Evolutionary conservation across 1,284 basidiomycete species (phyloP), one percentile per base, ranked within the genome.

Genomic region (Leccinum fallax): DNA sequence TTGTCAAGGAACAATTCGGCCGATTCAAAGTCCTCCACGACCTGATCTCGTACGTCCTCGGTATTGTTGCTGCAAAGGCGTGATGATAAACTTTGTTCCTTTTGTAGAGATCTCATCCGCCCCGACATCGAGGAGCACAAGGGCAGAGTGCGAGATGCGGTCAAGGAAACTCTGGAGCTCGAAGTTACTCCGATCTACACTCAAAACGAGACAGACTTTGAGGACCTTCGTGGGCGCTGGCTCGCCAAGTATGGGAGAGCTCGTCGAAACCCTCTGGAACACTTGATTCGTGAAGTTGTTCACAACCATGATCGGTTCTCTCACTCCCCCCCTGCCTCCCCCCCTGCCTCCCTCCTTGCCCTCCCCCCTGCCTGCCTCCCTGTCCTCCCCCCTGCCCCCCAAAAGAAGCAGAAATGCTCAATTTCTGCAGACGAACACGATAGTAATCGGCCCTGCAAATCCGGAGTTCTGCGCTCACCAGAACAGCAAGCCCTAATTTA

Each of bases 1-100:
- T 72, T 5, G 61, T 74, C n/a, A 57, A 60, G 10, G 53, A 49
- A 3, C 78, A 80, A 58, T 80, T 80, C 58, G 73, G 68, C 2
- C 68, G 64, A 15, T 79, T 78, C 58, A 70, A 59, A 24, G 30
- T 62, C 4, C 70, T 79, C 1, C 66, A 76, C 36, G 54, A 60
- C 3, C 61, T 69, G 38, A 67, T 80, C 7, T 62, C 59, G 79
- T 79, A 60, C 13, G 72, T 66, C 13, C 16, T 51, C 19, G 8
- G 34, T 28, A 15, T 16, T 1, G 0, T 26, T 5, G 16, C 21
- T 30, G 16, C 9, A 6, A 43, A 38, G 0, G 2, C 13, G 5
- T 53, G 43, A 57, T 43, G 6, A 10, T 24, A 4, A 19, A 59
- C 16, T 55, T 1, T 43, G 3, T 57, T 2, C 34, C 10, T 7